Base-by-base conservation (phyloP, 2,329 filamentous ascomycete genomes). In the Furcasterigmium furcatum region DNA sequence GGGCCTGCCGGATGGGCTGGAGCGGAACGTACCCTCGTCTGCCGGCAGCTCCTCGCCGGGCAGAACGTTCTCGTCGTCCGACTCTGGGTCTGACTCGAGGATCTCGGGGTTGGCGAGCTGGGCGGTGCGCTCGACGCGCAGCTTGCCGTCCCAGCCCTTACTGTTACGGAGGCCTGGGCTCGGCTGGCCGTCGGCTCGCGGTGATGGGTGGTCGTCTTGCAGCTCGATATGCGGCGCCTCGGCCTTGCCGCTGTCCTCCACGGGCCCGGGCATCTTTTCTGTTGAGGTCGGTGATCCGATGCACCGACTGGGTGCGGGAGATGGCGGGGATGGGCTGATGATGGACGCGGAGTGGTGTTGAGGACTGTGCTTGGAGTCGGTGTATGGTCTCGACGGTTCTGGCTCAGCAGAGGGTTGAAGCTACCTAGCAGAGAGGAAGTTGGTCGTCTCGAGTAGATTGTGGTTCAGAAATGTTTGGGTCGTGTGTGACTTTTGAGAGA, bases 81-180 rank as follows among this genome's bases (percentile, higher is more conserved):
- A 94, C 46, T 96, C 91, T 0, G 88, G 82, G 58, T 96, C 91
- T 36, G 87, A 87, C 22, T 42, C 40, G 43, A 95, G 67, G 9
- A 87, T 88, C 59, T 94, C 89, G 3, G 89, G 87, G 58, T 95
- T 95, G 20, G 79, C 73, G 39, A 95, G 71, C 25, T 81, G 72
- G 3, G 83, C 76, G 60, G 80, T 85, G 57, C 84, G 83, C 50
- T 87, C 83, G 42, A 96, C 69, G 32, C 88, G 78, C 48, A 92
- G 74, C 68, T 92, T 92, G 52, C 88, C 88, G 64, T 92, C 88
- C 88, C 88, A 92, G 50, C 88, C 88, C 58, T 79, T 83, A 66
- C 77, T 82, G 55, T 82, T 79, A 52, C 70, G 73, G 41, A 80
- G 63, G 12, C 67, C 70, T 5, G 73, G 71, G 52, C 73, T 77